Conservation (phyloP, 225 moss, liverwort and hornwort genomes). For the Takakia lepidozioides region DNA sequence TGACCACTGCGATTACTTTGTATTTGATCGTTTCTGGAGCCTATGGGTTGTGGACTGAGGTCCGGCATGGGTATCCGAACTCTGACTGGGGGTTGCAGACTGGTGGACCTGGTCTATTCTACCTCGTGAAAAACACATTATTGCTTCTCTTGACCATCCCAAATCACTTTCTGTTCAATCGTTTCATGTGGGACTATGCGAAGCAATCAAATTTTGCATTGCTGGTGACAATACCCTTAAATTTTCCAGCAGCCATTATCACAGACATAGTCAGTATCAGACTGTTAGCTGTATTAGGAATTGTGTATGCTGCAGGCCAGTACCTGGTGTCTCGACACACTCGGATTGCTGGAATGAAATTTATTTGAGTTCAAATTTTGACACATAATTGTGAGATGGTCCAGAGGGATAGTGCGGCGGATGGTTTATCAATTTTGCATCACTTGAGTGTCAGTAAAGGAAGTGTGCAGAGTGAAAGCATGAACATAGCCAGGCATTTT, state of each 20-base stretch:
- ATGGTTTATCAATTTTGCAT: too few species aligned
- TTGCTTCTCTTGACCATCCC: slow-evolving; percentile 59
- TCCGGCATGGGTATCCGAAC: slow-evolving; percentile 84
- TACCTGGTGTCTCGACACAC: slow-evolving; percentile 79
- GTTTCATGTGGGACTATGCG: slow-evolving; percentile 95
- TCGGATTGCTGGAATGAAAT: slow-evolving; percentile 90
- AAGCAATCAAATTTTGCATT: slow-evolving; percentile 81
- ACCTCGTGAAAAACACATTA: slow-evolving; percentile 71
- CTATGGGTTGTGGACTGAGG: slow-evolving; percentile 82
- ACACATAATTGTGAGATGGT: slow-evolving; percentile 4
- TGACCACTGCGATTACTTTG: slow-evolving; percentile 62
- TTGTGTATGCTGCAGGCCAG: slow-evolving; percentile 67
- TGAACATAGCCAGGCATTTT: too few species aligned
- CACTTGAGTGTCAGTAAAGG: too few species aligned
- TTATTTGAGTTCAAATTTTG: slow-evolving; percentile 41
- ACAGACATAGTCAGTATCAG: slow-evolving; percentile 85
- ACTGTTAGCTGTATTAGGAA: slow-evolving; percentile 71
- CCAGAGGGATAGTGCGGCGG: too few species aligned
- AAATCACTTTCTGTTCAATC: slow-evolving; percentile 89
- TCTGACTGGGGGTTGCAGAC: slow-evolving; percentile 88
- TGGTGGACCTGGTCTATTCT: slow-evolving; percentile 86
- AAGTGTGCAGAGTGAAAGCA: too few species aligned
- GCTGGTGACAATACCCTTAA: slow-evolving; percentile 86
- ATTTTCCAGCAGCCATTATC: slow-evolving; percentile 91
- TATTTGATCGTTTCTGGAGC: slow-evolving; percentile 67